phyloP scores from a whole-genome alignment of 2,329 filamentous ascomycete genomes.

The Dothidotthia symphoricarpi region DNA sequence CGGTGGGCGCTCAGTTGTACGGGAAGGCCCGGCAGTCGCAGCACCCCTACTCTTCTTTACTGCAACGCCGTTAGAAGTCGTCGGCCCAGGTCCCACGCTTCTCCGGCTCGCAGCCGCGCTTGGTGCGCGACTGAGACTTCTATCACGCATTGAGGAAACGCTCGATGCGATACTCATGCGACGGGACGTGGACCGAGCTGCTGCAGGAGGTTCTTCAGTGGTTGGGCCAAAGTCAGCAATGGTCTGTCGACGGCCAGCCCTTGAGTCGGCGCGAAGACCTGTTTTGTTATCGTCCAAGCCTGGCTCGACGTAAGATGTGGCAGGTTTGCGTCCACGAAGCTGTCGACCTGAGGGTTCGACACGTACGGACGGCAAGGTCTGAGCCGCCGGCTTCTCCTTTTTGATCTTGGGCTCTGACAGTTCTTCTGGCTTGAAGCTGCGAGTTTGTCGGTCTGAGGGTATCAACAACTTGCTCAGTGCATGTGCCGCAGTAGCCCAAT shows the following conservation, averaged over 20 bases:
- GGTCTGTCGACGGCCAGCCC: constrained; percentile 39
- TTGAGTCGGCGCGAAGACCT: constrained; percentile 23
- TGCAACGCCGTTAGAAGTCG: constrained; percentile 43
- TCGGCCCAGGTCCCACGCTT: constrained; percentile 22
- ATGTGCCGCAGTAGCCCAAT: constrained; percentile 80
- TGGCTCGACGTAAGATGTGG: constrained; percentile 53
- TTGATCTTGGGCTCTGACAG: constrained; percentile 60
- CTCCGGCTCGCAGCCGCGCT: constrained; percentile 42
- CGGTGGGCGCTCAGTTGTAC: constrained; percentile 38
- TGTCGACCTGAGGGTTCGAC: constrained; percentile 58
- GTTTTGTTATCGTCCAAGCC: constrained; percentile 43
- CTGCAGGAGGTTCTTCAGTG: constrained; percentile 19
- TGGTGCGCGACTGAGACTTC: constrained; percentile 36
- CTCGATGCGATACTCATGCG: constrained; percentile 50
- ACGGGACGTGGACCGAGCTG: constrained; percentile 31
- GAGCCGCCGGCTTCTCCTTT: constrained; percentile 51
- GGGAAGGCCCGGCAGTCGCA: constrained; percentile 36
- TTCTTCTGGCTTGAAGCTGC: constrained; percentile 75
- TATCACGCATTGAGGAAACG: constrained; percentile 41
- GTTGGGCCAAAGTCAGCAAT: constrained; percentile 40
- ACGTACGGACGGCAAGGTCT: constrained; percentile 33
- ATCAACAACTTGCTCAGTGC: constrained; percentile 82
- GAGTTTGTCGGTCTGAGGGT: constrained; percentile 70
- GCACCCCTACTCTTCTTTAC: constrained; percentile 62
- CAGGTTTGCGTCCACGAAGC: constrained; percentile 66